These are phyloP conservation scores for Closterium sp. DNA, from an alignment of 139 green algal genomes.

Conservation along the genomic window DNA sequence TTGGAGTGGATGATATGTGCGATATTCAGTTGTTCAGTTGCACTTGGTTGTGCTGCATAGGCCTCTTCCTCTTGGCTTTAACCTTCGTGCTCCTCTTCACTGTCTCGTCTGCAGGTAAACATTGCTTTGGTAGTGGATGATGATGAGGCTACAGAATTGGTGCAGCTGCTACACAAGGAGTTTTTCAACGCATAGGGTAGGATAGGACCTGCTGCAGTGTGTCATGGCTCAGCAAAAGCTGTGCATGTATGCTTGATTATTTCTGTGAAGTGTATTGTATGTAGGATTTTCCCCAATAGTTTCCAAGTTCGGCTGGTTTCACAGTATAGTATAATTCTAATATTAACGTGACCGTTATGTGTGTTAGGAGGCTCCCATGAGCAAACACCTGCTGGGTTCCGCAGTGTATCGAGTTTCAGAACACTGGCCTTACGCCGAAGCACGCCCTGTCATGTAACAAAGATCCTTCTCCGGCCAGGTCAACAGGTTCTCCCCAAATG, in stretches of 20 bases:
- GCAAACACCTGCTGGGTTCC: too few species aligned
- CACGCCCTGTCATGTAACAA: too few species aligned
- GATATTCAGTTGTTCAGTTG: not conserved
- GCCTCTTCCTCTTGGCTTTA: not conserved
- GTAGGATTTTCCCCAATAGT: not conserved
- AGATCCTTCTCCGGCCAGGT: not conserved
- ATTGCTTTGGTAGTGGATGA: slow-evolving; percentile 49
- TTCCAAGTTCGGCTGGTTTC: not conserved
- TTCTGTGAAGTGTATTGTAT: not conserved
- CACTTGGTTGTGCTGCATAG: not conserved
- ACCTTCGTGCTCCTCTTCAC: not conserved
- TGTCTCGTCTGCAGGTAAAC: slow-evolving; percentile 41
- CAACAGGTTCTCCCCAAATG: not conserved
- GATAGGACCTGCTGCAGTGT: not conserved
- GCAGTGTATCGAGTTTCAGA: too few species aligned
- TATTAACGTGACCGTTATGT: not conserved
- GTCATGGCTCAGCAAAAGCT: not conserved
- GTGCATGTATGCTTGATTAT: not conserved
- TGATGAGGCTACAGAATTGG: slow-evolving; percentile 12
- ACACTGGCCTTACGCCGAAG: too few species aligned
- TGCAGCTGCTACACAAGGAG: slow-evolving; percentile 30
- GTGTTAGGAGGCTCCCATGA: too few species aligned
- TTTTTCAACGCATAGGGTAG: slow-evolving; percentile 37
- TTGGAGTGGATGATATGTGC: not conserved
- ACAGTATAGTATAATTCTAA: too few species aligned